These are phyloP conservation scores for Cyathus striatus DNA, from an alignment of 768 basidiomycete genomes.

Conservation along the genomic window DNA sequence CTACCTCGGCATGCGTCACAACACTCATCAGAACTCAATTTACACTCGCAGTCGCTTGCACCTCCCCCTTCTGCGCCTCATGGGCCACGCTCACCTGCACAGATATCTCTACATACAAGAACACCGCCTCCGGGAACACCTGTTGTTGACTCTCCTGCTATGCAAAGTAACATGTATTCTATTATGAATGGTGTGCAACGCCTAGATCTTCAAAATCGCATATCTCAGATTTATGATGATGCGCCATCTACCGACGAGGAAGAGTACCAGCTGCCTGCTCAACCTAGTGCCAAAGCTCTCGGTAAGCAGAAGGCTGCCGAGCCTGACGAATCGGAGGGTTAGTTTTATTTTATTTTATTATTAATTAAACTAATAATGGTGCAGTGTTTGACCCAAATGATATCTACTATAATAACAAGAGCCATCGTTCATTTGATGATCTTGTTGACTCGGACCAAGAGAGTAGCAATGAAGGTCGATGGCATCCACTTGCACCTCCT, in stretches of 20 bases:
- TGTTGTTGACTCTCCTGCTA: constrained; percentile 8
- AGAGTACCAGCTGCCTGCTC: constrained; percentile 32
- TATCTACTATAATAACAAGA: constrained; percentile 39
- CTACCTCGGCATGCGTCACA: constrained; percentile 19
- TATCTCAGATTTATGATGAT: constrained; percentile 5
- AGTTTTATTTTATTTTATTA: constrained; percentile 15
- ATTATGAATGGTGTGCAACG: constrained; percentile 12
- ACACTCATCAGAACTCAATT: constrained; percentile 11
- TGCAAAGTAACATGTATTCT: constrained; percentile 11
- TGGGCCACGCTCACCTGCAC: constrained; percentile 65
- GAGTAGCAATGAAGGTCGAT: constrained; percentile 26
- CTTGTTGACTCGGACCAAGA: constrained; percentile 49
- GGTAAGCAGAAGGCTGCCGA: constrained; percentile 74
- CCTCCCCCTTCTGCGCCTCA: constrained; percentile 67
- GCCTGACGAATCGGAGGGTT: constrained; percentile 36
- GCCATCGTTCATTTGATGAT: constrained; percentile 26
- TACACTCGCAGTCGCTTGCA: constrained; percentile 32
- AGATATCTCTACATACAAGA: constrained; percentile 42
- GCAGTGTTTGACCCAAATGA: constrained; percentile 54
- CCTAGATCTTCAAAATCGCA: constrained; percentile 5
- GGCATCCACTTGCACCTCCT: constrained; percentile 41
- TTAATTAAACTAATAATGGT: constrained; percentile 11
- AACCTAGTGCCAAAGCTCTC: constrained; percentile 82
- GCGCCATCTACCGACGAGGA: constrained; percentile 21
- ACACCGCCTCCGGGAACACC: constrained; percentile 66